Percentiles rank a stretch among this genome's conserved stretches.
phyloP scores from a whole-genome alignment of 805 yeast species.

The Candida glaebosa region DNA sequence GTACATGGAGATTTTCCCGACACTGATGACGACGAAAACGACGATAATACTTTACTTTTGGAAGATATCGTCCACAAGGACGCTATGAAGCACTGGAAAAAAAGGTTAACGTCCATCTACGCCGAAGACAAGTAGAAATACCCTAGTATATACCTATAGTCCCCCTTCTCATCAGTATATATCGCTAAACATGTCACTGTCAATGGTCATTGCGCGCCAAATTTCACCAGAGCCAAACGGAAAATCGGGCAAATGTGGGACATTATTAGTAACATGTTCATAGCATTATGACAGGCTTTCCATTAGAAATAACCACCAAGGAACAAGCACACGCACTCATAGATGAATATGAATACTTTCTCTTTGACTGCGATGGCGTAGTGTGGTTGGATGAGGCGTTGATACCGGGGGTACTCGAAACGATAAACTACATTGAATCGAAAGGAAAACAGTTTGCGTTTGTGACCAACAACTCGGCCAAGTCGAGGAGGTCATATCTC shows the following conservation, averaged over 20 bases:
- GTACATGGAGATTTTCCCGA: constrained; percentile 19
- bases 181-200: too few relatives aligned
- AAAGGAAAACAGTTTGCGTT: constrained; percentile 27
- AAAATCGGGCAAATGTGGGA: not conserved
- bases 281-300: constrained; percentile 2
- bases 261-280: not conserved
- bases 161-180: too few relatives aligned
- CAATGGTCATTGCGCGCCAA: too few relatives aligned
- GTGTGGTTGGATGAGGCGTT: constrained; percentile 35
- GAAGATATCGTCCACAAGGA: constrained; percentile 54
- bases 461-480: constrained; percentile 38
- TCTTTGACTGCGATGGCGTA: constrained; percentile 43
- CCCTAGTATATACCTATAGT: too few relatives aligned
- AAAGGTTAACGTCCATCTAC: constrained; percentile 26
- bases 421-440: constrained; percentile 19
- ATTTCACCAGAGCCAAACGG: too few relatives aligned
- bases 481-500: constrained; percentile 30
- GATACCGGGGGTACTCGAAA: constrained; percentile 30
- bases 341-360: constrained; percentile 32
- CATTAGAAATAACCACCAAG: constrained; percentile 8
- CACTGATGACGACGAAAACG: constrained; percentile 20
- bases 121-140: not conserved
- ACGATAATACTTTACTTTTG: constrained; percentile 50
- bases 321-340: constrained; percentile 18
- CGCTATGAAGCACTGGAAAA: constrained; percentile 51